Evolutionary conservation across 495 filamentous ascomycete genomes (phyloP).

Genomic region (Neurospora terricola): DNA sequence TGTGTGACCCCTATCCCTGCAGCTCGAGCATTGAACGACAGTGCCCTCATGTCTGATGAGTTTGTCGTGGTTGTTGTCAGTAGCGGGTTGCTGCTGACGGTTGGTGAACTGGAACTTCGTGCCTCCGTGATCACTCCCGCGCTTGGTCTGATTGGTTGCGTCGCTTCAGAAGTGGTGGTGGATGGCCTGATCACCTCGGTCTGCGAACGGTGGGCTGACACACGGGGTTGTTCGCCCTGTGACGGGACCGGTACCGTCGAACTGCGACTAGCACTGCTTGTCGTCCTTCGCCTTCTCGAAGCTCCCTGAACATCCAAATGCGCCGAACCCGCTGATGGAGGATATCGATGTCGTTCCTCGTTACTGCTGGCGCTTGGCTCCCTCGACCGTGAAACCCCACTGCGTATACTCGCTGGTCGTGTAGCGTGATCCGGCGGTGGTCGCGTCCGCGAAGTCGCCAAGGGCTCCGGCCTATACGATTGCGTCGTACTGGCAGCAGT

Average conservation of each 20-base stretch:
- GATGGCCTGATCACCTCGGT: constrained; percentile 48
- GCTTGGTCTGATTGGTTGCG: constrained; percentile 26
- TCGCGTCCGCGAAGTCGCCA: constrained; percentile 14
- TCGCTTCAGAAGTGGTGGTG: constrained; percentile 21
- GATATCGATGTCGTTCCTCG: constrained; percentile 36
- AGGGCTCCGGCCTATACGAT: constrained; percentile 22
- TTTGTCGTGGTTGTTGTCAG: constrained; percentile 7
- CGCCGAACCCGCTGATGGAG: constrained; percentile 26
- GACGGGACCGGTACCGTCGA: constrained; percentile 31
- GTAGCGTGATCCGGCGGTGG: constrained; percentile 18
- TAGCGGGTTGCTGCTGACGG: neutral
- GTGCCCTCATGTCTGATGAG: constrained; percentile 4
- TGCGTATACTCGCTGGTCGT: constrained; percentile 29
- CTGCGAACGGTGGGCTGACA: constrained; percentile 41
- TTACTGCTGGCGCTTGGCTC: constrained; percentile 25
- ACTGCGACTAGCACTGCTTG: constrained; percentile 32
- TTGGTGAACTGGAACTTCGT: constrained; percentile 28
- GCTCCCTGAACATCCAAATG: constrained; percentile 37
- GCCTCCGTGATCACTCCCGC: constrained; percentile 29
- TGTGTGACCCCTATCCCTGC: constrained; percentile 16
- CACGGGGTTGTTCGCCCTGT: constrained; percentile 23
- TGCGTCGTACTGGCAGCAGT: constrained; percentile 17
- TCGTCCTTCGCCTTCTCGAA: constrained; percentile 31
- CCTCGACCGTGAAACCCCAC: constrained; percentile 26
- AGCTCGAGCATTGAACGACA: constrained; percentile 17